Evolutionary conservation across 2,329 filamentous ascomycete genomes (phyloP).

Genomic region (Alternaria panax): DNA sequence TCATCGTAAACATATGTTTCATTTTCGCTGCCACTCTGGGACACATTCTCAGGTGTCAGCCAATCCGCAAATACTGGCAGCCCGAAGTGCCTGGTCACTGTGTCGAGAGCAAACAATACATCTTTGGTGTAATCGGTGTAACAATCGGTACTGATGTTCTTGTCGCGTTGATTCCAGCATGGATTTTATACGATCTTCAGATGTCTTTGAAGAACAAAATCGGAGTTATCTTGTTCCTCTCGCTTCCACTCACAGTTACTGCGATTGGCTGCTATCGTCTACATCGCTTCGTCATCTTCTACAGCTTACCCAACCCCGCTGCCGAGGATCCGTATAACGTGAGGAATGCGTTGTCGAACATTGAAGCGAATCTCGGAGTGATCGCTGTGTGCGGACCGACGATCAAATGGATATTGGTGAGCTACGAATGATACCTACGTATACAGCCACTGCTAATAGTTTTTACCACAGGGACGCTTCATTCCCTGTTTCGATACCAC

Average conservation of each 20-base stretch:
- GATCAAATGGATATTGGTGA: slow-evolving; percentile 18
- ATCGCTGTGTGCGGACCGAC: slow-evolving; percentile 16
- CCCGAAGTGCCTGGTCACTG: slow-evolving; percentile 1
- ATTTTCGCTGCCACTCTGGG: slow-evolving; percentile 2
- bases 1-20: slow-evolving; percentile 10
- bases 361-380: slow-evolving; percentile 16
- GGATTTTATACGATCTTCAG: slow-evolving; percentile 13
- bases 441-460: neutral
- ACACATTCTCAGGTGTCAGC: slow-evolving; percentile 9
- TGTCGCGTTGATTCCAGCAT: slow-evolving; percentile 16
- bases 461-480: neutral
- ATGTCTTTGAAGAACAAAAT: slow-evolving; percentile 13
- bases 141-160: slow-evolving; percentile 18
- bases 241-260: slow-evolving; percentile 12
- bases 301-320: neutral
- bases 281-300: slow-evolving; percentile 4
- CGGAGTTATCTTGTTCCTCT: slow-evolving; percentile 8
- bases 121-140: slow-evolving; percentile 5
- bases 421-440: neutral
- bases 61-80: slow-evolving; percentile 14
- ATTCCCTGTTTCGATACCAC: slow-evolving; percentile 12
- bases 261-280: slow-evolving; percentile 19
- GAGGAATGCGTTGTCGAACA: slow-evolving; percentile 10
- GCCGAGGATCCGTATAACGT: slow-evolving; percentile 12
- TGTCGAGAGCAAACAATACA: neutral